These are phyloP conservation scores for Chalciporus sphaerocephalus DNA, from an alignment of 768 basidiomycete genomes.

Conservation along the genomic window DNA sequence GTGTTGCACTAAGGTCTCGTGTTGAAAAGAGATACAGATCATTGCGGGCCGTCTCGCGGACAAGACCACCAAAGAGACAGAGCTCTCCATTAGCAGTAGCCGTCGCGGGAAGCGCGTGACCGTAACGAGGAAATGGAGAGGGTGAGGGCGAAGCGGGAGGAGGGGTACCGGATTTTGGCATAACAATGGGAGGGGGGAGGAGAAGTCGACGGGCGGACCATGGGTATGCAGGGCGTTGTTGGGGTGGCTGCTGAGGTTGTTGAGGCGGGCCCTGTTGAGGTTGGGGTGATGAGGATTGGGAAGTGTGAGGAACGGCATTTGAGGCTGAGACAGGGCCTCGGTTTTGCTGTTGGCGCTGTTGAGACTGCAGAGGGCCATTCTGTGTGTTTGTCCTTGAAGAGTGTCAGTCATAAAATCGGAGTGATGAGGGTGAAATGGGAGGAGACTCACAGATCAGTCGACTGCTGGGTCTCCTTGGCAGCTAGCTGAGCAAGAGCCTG, in stretches of 20 bases:
- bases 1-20: conserved; percentile 69
- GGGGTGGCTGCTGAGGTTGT: conserved; percentile 30
- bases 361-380: conserved; percentile 27
- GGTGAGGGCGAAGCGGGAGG: conserved; percentile 71
- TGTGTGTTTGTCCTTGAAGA: conserved; percentile 13
- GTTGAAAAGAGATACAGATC: conserved; percentile 91
- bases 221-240: conserved; percentile 64
- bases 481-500: conserved; percentile 64
- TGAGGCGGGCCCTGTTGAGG: not conserved
- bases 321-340: conserved; percentile 34
- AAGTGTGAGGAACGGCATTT: conserved; percentile 25
- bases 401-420: not conserved
- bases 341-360: conserved; percentile 35
- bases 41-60: conserved; percentile 83
- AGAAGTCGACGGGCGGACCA: conserved; percentile 76
- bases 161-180: conserved; percentile 59
- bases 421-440: conserved; percentile 6
- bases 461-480: conserved; percentile 28
- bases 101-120: conserved; percentile 81
- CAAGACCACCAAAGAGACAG: conserved; percentile 95
- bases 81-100: conserved; percentile 82
- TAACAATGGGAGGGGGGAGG: conserved; percentile 61
- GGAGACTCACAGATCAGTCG: conserved; percentile 36
- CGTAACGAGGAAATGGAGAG: conserved; percentile 94
- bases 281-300: conserved; percentile 30